A percentile compares a stretch with the other conserved stretches of the same genome.
Evolutionary conservation across 768 basidiomycete species (phyloP).

Genomic region (Agaricus bisporus): DNA sequence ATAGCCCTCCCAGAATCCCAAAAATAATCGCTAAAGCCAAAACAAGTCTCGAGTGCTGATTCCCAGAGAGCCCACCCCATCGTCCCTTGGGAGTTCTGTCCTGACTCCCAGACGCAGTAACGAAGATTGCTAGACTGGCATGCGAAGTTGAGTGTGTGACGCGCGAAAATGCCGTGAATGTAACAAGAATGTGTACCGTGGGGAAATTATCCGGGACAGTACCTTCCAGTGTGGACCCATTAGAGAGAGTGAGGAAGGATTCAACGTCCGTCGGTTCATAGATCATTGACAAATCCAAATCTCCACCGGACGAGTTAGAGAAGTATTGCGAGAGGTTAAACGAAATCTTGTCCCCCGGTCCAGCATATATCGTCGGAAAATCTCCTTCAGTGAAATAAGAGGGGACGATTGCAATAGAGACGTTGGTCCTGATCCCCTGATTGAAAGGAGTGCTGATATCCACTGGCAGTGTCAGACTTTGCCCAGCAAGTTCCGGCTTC

Average conservation of each 20-base stretch:
- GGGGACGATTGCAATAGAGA: conserved; percentile 61
- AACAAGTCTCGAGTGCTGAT: conserved; percentile 39
- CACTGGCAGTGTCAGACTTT: conserved; percentile 44
- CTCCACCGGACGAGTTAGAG: conserved; percentile 40
- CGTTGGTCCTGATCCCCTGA: conserved; percentile 56
- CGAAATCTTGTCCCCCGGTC: conserved; percentile 42
- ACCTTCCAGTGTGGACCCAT: conserved; percentile 43
- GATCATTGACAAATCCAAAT: conserved; percentile 46
- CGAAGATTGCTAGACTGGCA: conserved; percentile 45
- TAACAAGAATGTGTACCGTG: conserved; percentile 37
- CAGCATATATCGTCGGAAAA: conserved; percentile 51
- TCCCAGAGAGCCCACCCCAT: conserved; percentile 31
- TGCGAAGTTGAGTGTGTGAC: conserved; percentile 70
- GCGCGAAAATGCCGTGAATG: conserved; percentile 64
- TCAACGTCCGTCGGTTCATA: conserved; percentile 39
- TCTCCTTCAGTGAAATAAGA: conserved; percentile 63
- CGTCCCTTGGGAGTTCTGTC: conserved; percentile 30
- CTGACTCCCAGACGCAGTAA: conserved; percentile 28
- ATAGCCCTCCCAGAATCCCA: conserved; percentile 54
- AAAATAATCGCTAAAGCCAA: conserved; percentile 59
- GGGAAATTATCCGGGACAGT: conserved; percentile 43
- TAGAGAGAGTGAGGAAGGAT: conserved; percentile 9
- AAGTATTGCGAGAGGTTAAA: conserved; percentile 54
- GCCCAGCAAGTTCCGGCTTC: conserved; percentile 34
- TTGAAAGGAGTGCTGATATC: conserved; percentile 59